A percentile compares a stretch with the other conserved stretches of the same genome.
phyloP scores from a whole-genome alignment of 129 eudicot species.

The Centella asiatica region DNA sequence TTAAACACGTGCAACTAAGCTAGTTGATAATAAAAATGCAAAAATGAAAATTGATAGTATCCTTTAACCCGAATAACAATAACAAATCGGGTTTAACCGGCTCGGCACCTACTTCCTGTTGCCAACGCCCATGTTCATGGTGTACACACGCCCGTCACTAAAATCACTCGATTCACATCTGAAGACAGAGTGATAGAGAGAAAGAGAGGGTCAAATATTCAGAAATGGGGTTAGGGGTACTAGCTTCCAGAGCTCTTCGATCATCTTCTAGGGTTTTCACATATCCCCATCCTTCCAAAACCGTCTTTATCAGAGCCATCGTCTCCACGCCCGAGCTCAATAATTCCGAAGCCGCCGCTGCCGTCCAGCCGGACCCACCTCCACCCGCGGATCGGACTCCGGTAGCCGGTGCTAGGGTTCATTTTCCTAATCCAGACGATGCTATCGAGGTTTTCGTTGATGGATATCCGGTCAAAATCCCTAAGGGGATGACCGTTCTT shows the following conservation, averaged over 20 bases:
- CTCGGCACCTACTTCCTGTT: too few species aligned
- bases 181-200: not conserved
- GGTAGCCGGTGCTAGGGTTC: constrained; percentile 79
- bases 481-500: constrained; percentile 87
- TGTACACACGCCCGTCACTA: not conserved
- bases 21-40: too few species aligned
- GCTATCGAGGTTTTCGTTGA: constrained; percentile 92
- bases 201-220: constrained; percentile 1
- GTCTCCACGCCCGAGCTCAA: constrained; percentile 71
- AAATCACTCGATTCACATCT: not conserved
- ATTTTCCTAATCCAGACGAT: constrained; percentile 84
- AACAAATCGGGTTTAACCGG: too few species aligned
- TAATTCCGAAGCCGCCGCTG: constrained; percentile 42
- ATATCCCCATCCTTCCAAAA: constrained; percentile 10
- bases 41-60: too few species aligned
- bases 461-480: constrained; percentile 95
- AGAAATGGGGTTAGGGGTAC: constrained; percentile 57
- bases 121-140: not conserved
- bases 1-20: too few species aligned
- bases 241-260: constrained; percentile 65
- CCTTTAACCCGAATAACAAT: too few species aligned
- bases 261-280: constrained; percentile 19
- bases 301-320: constrained; percentile 33
- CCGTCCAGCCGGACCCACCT: constrained; percentile 38
- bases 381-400: constrained; percentile 51